phyloP scores from a whole-genome alignment of 2,329 filamentous ascomycete species.

The Pezicula rhizophila region DNA sequence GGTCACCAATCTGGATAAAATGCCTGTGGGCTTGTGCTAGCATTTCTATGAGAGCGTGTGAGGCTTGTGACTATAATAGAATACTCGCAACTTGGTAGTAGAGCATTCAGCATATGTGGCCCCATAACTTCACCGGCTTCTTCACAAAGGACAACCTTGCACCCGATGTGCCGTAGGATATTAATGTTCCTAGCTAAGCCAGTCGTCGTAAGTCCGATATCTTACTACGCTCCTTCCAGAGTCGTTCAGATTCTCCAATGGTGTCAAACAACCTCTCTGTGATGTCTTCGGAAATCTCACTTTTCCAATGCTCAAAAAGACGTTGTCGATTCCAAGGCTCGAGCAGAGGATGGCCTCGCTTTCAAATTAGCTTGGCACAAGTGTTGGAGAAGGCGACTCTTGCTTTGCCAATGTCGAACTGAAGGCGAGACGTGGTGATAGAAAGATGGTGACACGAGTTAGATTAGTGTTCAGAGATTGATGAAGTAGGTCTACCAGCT shows the following conservation, averaged over 20 bases:
- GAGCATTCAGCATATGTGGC: constrained; percentile 32
- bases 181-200: constrained; percentile 42
- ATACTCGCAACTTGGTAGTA: constrained; percentile 27
- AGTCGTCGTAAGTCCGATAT: constrained; percentile 42
- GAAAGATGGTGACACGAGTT: no score
- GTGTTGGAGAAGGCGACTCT: no score
- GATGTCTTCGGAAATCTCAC: constrained; percentile 4
- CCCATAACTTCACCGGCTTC: constrained; percentile 39
- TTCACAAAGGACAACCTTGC: constrained; percentile 30
- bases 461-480: no score
- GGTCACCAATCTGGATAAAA: constrained; percentile 37
- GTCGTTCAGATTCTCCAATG: neutral
- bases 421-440: no score
- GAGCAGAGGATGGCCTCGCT: no score
- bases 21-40: constrained; percentile 17
- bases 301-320: constrained; percentile 9
- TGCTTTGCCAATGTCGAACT: no score
- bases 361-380: no score
- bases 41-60: no score
- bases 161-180: constrained; percentile 9
- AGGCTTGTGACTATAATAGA: no score
- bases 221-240: neutral
- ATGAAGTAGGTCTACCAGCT: no score
- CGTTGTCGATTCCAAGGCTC: constrained; percentile 3
- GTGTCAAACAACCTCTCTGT: constrained; percentile 10